Conservation (phyloP, 2,329 filamentous ascomycete species). For the Aureobasidium uvarum region DNA sequence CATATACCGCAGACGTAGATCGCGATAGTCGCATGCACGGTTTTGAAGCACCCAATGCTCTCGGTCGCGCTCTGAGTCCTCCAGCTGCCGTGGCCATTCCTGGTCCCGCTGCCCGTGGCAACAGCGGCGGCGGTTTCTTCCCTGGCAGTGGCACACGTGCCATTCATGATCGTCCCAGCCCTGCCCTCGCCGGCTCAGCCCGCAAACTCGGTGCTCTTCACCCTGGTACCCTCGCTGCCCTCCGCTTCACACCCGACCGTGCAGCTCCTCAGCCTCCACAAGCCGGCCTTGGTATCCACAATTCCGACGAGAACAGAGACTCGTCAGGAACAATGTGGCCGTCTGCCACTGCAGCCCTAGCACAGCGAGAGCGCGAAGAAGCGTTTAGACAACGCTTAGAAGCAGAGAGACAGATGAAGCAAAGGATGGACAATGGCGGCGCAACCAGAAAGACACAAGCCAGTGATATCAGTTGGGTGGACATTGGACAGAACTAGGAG, state of each 20-base stretch:
- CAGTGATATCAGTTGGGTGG: slow-evolving; percentile 22
- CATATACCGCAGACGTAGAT: slow-evolving; percentile 45
- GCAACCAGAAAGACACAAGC: slow-evolving; percentile 3
- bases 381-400: slow-evolving; percentile 7
- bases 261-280: not conserved
- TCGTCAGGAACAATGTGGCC: slow-evolving; percentile 3
- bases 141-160: slow-evolving; percentile 33
- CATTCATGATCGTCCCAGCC: slow-evolving; percentile 10
- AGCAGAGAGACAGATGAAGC: slow-evolving; percentile 5
- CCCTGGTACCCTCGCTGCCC: slow-evolving; percentile 20
- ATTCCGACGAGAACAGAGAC: not conserved
- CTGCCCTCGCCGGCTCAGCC: not conserved
- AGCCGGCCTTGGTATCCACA: not conserved
- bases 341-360: not conserved
- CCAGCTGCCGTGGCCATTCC: slow-evolving; percentile 25
- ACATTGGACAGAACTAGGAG: slow-evolving; percentile 26
- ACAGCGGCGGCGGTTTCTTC: slow-evolving; percentile 54
- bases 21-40: slow-evolving; percentile 48
- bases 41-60: slow-evolving; percentile 10
- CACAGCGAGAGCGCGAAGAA: not conserved
- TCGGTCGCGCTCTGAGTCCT: slow-evolving; percentile 26
- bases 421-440: not conserved
- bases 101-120: slow-evolving; percentile 33
- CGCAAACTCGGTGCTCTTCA: slow-evolving; percentile 22
- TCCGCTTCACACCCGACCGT: slow-evolving; percentile 17